A percentile compares a stretch with the other conserved stretches of the same genome.
Conservation (phyloP, 2,329 filamentous ascomycete species). For the Xylariaceae sp. region DNA sequence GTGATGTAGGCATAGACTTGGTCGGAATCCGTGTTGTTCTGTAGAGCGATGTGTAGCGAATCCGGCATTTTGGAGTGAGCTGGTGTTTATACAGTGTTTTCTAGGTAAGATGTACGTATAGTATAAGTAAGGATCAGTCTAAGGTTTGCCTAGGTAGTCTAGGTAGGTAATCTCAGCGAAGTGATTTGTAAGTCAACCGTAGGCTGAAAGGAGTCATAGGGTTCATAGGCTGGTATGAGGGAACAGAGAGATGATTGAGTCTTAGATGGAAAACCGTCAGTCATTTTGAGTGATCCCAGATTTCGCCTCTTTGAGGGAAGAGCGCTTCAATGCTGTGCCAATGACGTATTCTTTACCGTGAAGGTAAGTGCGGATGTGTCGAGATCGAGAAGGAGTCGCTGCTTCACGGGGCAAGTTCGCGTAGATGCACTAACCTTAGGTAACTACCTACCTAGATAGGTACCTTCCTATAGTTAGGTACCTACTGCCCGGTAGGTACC, state of each 20-base stretch:
- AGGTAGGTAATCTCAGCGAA: not conserved
- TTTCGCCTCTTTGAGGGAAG: not conserved
- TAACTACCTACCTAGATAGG: not conserved
- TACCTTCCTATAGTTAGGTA: not conserved
- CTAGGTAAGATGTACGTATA: not conserved
- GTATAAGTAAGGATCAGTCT: not conserved
- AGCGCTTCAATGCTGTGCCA: slow-evolving; percentile 1
- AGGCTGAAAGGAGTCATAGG: not conserved
- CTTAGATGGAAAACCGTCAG: not conserved
- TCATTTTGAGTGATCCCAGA: not conserved
- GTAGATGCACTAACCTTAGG: too few species aligned
- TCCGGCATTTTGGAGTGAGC: slow-evolving; percentile 32
- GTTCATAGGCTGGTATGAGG: not conserved
- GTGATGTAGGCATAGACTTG: slow-evolving; percentile 61
- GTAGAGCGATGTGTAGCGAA: slow-evolving; percentile 48
- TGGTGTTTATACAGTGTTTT: not conserved
- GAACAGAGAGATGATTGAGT: not conserved
- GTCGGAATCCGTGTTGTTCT: slow-evolving; percentile 49
- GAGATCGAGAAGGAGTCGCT: not conserved
- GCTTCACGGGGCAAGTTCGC: not conserved
- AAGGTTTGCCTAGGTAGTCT: not conserved
- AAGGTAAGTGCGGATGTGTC: not conserved
- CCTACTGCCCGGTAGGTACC: too few species aligned
- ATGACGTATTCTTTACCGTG: slow-evolving; percentile 13
- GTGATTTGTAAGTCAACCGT: not conserved